Evolutionary conservation across 495 filamentous ascomycete species (phyloP), one percentile per base, ranked within the genome.

Genomic region (Baudoinia panamericana): DNA sequence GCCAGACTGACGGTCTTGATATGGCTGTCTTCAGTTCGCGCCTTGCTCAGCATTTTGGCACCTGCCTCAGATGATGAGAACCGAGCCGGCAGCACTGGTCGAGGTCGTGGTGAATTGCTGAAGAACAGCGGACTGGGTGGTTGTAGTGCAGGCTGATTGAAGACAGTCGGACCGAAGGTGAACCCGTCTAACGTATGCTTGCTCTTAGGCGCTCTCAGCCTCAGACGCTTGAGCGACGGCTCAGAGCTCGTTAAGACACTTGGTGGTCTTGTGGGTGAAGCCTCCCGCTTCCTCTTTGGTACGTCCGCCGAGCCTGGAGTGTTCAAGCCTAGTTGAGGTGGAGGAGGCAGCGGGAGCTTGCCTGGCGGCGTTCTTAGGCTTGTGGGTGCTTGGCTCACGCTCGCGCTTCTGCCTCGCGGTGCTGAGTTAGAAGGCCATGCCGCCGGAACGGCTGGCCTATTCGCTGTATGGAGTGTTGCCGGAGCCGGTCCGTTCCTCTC

Each of bases 1-100:
- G 78, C 73, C 32, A 82, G 61, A 41, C 70, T 74, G 23, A 81
- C 59, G 11, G 74, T 81, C 41, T 72, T 82, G 39, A 80, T 65
- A 17, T 54, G 53, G 20, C 46, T 60, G n/a, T 64, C 60, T 30
- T 78, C 62, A 13, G 70, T 69, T 12, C 62, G 60, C 25, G 66
- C 61, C 45, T 63, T 71, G 52, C 60, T 68, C 51, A 81, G 63
- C 66, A 80, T 80, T 41, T 61, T 70, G 27, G 67, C 64, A n/a
- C 58, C 66, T 7, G 63, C 63, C 41, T 74, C 71, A 9, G 67
- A 63, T 38, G 64, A 66, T 24, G 71, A 66, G 54, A 74, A 70
- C 26, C 70, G 67, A 27, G 64, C 62, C 3, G 68, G 73, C 17
- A 73, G 61, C 7, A 52, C 46, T 2, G 71, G 66, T 15, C 67